Conservation (phyloP, 1,284 basidiomycete species). For the Amylostereum chailletii region DNA sequence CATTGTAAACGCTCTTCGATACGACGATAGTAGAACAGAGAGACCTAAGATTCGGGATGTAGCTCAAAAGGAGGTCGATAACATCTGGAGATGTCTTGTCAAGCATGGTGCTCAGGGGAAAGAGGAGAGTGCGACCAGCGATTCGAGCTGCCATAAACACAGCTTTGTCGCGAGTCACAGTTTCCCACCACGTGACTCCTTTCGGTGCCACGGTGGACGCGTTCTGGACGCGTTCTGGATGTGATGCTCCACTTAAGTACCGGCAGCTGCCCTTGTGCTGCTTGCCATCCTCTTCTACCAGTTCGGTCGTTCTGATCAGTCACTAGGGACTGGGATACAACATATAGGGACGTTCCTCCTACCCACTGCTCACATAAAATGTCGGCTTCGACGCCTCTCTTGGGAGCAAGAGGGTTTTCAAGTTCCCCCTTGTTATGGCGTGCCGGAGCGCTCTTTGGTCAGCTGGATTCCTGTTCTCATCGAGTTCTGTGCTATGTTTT, state of each 20-base stretch:
- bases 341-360: no score
- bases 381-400: slow-evolving; percentile 2
- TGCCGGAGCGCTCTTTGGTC: slow-evolving; percentile 12
- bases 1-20: slow-evolving; percentile 22
- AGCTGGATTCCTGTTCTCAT: not conserved
- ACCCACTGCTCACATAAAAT: no score
- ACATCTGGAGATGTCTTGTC: slow-evolving; percentile 18
- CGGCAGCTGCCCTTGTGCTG: no score
- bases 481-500: not conserved
- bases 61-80: slow-evolving; percentile 22
- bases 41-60: slow-evolving; percentile 19
- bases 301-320: no score
- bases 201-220: no score
- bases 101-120: not conserved
- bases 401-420: not conserved
- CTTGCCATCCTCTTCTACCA: no score
- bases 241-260: no score
- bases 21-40: slow-evolving; percentile 19
- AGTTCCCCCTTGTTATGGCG: slow-evolving; percentile 10
- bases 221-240: no score
- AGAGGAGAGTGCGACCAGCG: not conserved
- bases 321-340: no score
- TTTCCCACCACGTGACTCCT: no score
- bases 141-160: no score
- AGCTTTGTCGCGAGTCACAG: no score